Conservation (phyloP, 208 protist genomes). For the Leishmania mexicana region DNA sequence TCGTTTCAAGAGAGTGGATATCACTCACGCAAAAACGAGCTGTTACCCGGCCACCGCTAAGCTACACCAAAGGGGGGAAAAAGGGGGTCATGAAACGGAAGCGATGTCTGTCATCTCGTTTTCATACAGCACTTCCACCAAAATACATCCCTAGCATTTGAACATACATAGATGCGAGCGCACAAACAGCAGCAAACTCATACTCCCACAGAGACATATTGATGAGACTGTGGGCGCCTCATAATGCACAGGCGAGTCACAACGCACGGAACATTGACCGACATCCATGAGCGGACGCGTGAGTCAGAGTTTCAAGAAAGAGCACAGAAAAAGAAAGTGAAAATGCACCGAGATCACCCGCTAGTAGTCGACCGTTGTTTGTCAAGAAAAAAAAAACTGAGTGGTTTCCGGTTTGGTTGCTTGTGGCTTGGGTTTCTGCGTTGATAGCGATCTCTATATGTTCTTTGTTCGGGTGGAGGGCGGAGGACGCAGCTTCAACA, state of each 20-base stretch:
- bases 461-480: neutral
- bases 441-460: neutral
- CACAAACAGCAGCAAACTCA: neutral
- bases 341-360: neutral
- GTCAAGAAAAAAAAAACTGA: neutral
- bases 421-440: too few species aligned
- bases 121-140: neutral
- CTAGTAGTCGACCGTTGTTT: neutral
- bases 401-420: too few species aligned
- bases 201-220: neutral
- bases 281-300: slow-evolving; percentile 4
- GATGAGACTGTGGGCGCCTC: neutral
- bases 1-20: slow-evolving; percentile 3
- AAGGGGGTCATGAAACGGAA: slow-evolving; percentile 1
- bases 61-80: slow-evolving; percentile 8
- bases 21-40: neutral
- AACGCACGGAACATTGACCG: neutral
- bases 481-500: neutral
- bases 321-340: slow-evolving; percentile 6
- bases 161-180: neutral
- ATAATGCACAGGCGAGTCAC: neutral
- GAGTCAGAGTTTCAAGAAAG: slow-evolving; percentile 5
- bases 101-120: neutral
- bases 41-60: slow-evolving; percentile 14
- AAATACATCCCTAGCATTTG: neutral